Conservation (phyloP, 345 rosid species). For the Isatis tinctoria region DNA sequence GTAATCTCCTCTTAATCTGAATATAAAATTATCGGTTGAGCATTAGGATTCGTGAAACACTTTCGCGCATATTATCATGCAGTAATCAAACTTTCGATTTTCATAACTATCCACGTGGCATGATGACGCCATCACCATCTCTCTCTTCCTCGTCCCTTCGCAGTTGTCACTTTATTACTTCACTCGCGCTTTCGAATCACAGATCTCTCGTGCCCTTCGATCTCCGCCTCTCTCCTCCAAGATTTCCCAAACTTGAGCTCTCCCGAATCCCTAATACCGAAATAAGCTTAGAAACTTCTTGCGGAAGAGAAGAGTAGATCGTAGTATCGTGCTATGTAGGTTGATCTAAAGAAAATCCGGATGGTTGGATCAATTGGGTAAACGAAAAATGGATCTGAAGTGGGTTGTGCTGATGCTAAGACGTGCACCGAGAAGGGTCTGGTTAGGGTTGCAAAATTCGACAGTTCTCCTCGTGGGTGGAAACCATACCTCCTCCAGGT, state of each 20-base stretch:
- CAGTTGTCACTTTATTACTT: conserved; percentile 24
- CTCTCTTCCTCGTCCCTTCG: neutral
- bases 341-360: neutral
- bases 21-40: neutral
- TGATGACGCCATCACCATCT: neutral
- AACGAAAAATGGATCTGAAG: conserved; percentile 37
- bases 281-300: conserved; percentile 21
- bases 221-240: neutral
- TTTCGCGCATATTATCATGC: neutral
- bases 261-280: conserved; percentile 16
- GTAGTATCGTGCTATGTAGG: conserved; percentile 10
- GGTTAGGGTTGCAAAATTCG: conserved; percentile 66
- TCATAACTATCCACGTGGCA: conserved; percentile 11
- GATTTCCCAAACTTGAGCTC: neutral
- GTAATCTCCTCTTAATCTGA: neutral
- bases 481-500: conserved; percentile 97
- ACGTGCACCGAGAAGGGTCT: conserved; percentile 54
- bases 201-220: neutral
- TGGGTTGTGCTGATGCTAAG: conserved; percentile 38
- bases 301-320: conserved; percentile 20
- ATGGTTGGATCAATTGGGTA: conserved; percentile 24
- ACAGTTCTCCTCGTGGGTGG: conserved; percentile 98
- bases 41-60: neutral
- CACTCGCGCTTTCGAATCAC: neutral
- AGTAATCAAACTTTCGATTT: neutral